Conservation (phyloP, 768 basidiomycete genomes). For the Lentinula boryana region DNA sequence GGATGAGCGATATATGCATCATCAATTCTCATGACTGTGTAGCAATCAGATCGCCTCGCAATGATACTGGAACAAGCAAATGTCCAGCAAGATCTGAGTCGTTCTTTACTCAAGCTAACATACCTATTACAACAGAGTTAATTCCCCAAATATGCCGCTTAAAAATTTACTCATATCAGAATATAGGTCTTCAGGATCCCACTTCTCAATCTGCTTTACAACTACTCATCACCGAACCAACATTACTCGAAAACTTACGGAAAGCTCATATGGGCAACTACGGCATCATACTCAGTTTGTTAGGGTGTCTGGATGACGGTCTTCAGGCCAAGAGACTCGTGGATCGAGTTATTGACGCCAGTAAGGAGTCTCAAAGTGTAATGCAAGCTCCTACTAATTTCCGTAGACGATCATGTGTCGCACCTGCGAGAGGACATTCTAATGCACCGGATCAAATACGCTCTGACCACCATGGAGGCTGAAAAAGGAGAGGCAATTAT, state of each 20-base stretch:
- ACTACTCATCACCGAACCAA: constrained; percentile 73
- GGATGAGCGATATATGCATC: background rate
- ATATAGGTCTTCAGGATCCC: constrained; percentile 54
- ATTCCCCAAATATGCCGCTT: constrained; percentile 11
- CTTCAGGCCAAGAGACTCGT: constrained; percentile 82
- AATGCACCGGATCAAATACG: constrained; percentile 77
- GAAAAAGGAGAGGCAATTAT: constrained; percentile 52
- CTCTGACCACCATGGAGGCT: constrained; percentile 70
- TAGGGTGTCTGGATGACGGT: constrained; percentile 91
- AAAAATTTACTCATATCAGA: background rate
- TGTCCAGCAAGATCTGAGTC: constrained; percentile 74
- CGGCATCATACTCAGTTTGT: constrained; percentile 80
- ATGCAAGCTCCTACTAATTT: background rate
- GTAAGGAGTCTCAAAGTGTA: constrained; percentile 21
- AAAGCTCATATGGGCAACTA: constrained; percentile 93
- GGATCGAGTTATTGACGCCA: constrained; percentile 82
- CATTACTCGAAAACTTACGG: constrained; percentile 78
- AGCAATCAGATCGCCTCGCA: constrained; percentile 45
- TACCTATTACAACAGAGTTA: constrained; percentile 76
- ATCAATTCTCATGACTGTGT: constrained; percentile 4
- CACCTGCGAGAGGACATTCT: constrained; percentile 91
- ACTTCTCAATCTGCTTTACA: constrained; percentile 79
- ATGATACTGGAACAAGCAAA: constrained; percentile 70
- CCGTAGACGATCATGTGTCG: constrained; percentile 80
- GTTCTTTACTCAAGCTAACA: constrained; percentile 70